Conservation (phyloP, 1,284 basidiomycete species). For the Inonotus obliquus region DNA sequence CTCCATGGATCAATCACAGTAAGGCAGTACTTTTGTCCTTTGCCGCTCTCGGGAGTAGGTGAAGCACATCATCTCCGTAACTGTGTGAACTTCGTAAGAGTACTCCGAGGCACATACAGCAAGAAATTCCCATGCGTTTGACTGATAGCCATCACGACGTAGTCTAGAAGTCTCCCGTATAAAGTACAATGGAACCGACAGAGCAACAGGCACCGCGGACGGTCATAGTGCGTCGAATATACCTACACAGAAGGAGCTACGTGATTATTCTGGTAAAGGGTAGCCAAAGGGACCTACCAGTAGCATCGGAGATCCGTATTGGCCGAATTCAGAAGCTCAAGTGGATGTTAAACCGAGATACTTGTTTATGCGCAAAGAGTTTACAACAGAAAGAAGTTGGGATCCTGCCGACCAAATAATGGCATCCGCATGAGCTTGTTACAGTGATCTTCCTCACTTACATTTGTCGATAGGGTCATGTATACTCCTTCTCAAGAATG, state of each 20-base stretch:
- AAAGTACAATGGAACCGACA: background rate
- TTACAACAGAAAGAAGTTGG: no score
- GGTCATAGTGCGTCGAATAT: background rate
- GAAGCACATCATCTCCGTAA: background rate
- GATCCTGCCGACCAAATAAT: no score
- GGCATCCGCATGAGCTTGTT: no score
- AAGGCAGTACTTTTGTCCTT: background rate
- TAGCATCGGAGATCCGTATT: no score
- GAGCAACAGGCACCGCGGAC: background rate
- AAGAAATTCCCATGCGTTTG: background rate
- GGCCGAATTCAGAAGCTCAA: no score
- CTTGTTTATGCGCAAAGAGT: no score
- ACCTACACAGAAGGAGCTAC: background rate
- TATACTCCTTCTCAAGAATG: no score
- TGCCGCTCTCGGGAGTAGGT: background rate
- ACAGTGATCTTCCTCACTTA: no score
- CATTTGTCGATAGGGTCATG: no score
- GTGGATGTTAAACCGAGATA: no score
- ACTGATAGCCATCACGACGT: background rate
- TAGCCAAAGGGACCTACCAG: no score
- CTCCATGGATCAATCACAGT: background rate
- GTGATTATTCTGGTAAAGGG: background rate
- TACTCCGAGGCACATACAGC: background rate
- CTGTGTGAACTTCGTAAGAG: background rate
- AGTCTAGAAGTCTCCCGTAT: background rate